Evolutionary conservation across 1,139 yeast genomes (phyloP).

Genomic region (Tardiomyces depauwii): DNA sequence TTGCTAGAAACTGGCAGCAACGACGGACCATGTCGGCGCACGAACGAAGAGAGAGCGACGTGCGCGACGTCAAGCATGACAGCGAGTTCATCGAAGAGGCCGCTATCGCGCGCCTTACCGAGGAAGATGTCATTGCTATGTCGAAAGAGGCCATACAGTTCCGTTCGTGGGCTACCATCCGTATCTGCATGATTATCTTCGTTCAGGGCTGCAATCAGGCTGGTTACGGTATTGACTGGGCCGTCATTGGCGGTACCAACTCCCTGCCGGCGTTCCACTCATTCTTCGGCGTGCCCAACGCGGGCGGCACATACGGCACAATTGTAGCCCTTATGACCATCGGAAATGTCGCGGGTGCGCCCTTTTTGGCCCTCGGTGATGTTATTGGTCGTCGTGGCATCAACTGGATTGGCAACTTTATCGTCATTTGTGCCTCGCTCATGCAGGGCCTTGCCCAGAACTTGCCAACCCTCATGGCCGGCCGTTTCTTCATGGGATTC

Average conservation of each 20-base stretch:
- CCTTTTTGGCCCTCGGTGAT: slow-evolving; percentile 43
- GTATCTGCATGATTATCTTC: neutral
- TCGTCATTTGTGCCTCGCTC: slow-evolving; percentile 74
- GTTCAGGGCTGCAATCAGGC: neutral
- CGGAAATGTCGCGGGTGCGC: neutral
- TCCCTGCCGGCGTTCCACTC: neutral
- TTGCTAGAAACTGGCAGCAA: too few relatives aligned
- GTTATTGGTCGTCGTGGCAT: slow-evolving; percentile 71
- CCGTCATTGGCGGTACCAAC: neutral
- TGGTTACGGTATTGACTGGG: neutral
- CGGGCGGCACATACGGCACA: neutral
- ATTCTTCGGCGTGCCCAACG: neutral
- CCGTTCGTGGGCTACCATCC: neutral
- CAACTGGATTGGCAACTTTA: slow-evolving; percentile 63
- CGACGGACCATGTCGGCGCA: neutral
- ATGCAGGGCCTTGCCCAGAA: slow-evolving; percentile 69
- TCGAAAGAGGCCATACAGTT: neutral
- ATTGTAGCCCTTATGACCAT: neutral
- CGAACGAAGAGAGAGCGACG: neutral
- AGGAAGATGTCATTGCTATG: neutral
- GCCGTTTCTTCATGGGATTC: slow-evolving; percentile 86
- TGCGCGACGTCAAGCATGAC: neutral
- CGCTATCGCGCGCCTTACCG: neutral
- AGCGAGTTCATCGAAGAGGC: neutral
- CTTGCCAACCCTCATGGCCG: slow-evolving; percentile 86